Conservation (phyloP, 768 basidiomycete genomes). For the Trametes maxima region DNA sequence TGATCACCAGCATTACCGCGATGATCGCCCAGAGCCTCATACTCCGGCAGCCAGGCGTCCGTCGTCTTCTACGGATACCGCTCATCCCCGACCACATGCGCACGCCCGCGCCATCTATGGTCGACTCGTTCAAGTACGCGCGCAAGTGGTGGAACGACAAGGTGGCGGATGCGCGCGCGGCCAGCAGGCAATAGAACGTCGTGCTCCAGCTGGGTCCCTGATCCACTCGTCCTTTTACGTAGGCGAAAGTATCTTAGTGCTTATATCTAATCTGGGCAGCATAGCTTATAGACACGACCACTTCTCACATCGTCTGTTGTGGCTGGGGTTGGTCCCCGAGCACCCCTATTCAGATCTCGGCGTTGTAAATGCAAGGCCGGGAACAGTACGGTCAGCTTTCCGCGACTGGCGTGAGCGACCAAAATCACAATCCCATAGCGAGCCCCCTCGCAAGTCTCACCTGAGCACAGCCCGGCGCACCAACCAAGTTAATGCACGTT, state of each 20-base stretch:
- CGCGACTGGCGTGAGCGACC: too few relatives aligned
- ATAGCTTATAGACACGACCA: conserved; percentile 14
- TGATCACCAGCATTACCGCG: conserved; percentile 51
- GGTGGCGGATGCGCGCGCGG: conserved; percentile 9
- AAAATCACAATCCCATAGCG: too few relatives aligned
- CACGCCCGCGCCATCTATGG: conserved; percentile 33
- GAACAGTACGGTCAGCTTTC: too few relatives aligned
- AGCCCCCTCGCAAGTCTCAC: too few relatives aligned
- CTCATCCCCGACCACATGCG: conserved; percentile 22
- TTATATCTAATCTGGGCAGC: conserved; percentile 9
- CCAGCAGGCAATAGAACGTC: neutral
- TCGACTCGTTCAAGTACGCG: conserved; percentile 24
- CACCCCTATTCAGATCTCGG: too few relatives aligned
- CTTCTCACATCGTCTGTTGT: neutral
- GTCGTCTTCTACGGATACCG: conserved; percentile 41
- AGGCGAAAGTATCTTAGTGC: conserved; percentile 19
- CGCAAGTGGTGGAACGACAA: conserved; percentile 25
- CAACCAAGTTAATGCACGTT: too few relatives aligned
- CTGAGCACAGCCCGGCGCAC: too few relatives aligned
- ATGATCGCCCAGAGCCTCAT: conserved; percentile 50
- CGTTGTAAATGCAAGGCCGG: too few relatives aligned
- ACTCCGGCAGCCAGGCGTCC: conserved; percentile 46
- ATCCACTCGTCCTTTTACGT: neutral
- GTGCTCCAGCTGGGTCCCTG: neutral
- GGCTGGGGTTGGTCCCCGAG: too few relatives aligned